Evolutionary conservation across 768 basidiomycete genomes (phyloP).

Genomic region (Russula abietina): DNA sequence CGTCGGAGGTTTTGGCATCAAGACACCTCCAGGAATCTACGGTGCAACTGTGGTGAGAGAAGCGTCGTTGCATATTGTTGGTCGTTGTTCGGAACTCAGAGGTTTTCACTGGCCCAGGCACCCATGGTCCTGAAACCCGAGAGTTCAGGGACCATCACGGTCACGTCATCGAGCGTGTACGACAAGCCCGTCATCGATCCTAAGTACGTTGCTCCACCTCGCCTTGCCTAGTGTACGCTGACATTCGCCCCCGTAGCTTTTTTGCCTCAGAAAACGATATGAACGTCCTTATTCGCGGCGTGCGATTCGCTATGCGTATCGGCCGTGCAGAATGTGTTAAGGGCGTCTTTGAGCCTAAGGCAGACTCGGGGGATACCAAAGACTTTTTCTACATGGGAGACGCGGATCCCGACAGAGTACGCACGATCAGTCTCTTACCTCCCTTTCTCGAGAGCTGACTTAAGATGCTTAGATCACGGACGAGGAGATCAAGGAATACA

Average conservation of each 20-base stretch:
- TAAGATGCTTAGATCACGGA: slow-evolving; percentile 16
- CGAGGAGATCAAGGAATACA: slow-evolving; percentile 24
- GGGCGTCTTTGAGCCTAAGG: slow-evolving; percentile 15
- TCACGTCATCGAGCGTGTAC: slow-evolving; percentile 15
- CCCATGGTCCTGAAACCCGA: slow-evolving; percentile 19
- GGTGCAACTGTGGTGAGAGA: slow-evolving; percentile 16
- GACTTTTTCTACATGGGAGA: slow-evolving; percentile 21
- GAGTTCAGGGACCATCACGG: slow-evolving; percentile 15
- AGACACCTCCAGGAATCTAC: slow-evolving; percentile 11
- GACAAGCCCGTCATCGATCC: slow-evolving; percentile 20
- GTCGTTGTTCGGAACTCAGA: neutral
- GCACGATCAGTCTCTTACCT: neutral
- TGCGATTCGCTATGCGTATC: slow-evolving; percentile 18
- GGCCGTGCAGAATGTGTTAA: slow-evolving; percentile 12
- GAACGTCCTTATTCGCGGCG: slow-evolving; percentile 18
- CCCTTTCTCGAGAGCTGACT: neutral
- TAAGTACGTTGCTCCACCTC: slow-evolving; percentile 6
- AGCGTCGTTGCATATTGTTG: too few relatives aligned
- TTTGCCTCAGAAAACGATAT: slow-evolving; percentile 22
- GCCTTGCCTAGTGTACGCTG: neutral
- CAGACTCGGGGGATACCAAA: slow-evolving; percentile 10
- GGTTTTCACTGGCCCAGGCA: neutral
- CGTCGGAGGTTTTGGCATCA: neutral
- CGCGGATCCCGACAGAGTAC: slow-evolving; percentile 15
- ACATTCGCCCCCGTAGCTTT: slow-evolving; percentile 9